phyloP scores from a whole-genome alignment of 2,329 filamentous ascomycete genomes.

The Helotiales sp. region DNA sequence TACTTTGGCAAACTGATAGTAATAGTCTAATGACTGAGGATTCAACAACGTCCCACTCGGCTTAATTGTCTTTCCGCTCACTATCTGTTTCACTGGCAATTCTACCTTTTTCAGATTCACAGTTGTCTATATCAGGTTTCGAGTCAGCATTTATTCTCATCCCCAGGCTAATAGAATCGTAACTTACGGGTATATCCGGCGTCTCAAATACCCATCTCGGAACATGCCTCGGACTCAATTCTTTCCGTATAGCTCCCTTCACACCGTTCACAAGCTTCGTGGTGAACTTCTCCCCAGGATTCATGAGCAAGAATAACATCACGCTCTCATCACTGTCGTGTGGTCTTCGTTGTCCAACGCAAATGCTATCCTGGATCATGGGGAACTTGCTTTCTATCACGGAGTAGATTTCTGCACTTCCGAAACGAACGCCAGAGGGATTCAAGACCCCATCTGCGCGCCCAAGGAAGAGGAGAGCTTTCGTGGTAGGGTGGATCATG shows the following conservation, averaged over 20 bases:
- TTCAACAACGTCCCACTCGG: slow-evolving; percentile 77
- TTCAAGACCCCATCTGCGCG: slow-evolving; percentile 79
- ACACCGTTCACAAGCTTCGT: slow-evolving; percentile 55
- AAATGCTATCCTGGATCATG: slow-evolving; percentile 69
- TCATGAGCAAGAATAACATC: slow-evolving; percentile 57
- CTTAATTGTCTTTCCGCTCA: slow-evolving; percentile 72
- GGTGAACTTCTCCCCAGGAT: slow-evolving; percentile 56
- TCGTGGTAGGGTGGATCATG: slow-evolving; percentile 65
- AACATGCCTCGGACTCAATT: slow-evolving; percentile 72
- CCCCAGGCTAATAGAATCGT: not conserved
- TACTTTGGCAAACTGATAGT: slow-evolving; percentile 75
- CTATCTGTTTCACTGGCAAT: slow-evolving; percentile 80
- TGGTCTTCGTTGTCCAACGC: slow-evolving; percentile 73
- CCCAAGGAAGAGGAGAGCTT: slow-evolving; percentile 65
- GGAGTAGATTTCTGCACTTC: slow-evolving; percentile 76
- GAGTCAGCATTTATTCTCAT: not conserved
- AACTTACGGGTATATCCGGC: slow-evolving; percentile 73
- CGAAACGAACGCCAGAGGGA: slow-evolving; percentile 76
- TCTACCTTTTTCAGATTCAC: slow-evolving; percentile 87
- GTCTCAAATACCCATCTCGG: slow-evolving; percentile 79
- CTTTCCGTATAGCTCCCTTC: slow-evolving; percentile 63
- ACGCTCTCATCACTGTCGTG: slow-evolving; percentile 57
- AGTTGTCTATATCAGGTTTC: slow-evolving; percentile 58
- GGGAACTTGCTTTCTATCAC: slow-evolving; percentile 67
- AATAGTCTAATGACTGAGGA: slow-evolving; percentile 72